A percentile compares a stretch with the other conserved stretches of the same genome.
Conservation (phyloP, 306 rosid species). For the Quercus suber region DNA sequence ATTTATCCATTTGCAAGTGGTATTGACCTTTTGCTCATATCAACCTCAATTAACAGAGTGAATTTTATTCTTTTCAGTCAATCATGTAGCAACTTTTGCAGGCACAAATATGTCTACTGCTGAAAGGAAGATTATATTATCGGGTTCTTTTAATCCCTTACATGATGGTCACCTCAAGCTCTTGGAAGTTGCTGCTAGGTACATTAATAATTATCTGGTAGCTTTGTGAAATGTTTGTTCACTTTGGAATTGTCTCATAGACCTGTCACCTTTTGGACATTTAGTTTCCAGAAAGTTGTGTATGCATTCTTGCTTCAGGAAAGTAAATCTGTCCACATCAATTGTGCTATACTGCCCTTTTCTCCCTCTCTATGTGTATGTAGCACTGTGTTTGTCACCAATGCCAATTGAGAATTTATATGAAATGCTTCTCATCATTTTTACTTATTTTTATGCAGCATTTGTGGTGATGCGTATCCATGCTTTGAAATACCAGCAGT, state of each 20-base stretch:
- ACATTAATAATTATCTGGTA: conserved; percentile 15
- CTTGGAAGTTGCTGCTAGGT: conserved; percentile 84
- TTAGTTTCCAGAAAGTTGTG: background rate
- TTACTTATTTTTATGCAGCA: conserved; percentile 51
- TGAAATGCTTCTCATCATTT: conserved; percentile 15
- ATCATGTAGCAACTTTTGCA: conserved; percentile 22
- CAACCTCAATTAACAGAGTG: background rate
- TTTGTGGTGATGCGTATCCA: conserved; percentile 68
- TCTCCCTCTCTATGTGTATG: background rate
- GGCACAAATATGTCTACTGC: conserved; percentile 33
- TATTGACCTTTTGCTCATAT: conserved; percentile 32
- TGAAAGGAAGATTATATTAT: conserved; percentile 70
- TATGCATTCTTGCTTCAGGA: background rate
- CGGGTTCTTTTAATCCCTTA: conserved; percentile 93
- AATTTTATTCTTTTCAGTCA: conserved; percentile 9
- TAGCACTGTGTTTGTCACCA: background rate
- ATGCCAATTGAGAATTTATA: background rate
- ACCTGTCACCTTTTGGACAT: background rate
- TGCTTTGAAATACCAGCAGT: conserved; percentile 94
- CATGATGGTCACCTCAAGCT: conserved; percentile 89
- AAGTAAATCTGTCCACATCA: background rate
- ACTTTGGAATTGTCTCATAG: conserved; percentile 10
- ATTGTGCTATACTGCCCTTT: background rate
- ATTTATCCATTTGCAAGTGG: conserved; percentile 73
- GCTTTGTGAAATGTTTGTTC: background rate